phyloP scores from a whole-genome alignment of 192 early-diverging fungal species.

The Chytriomyces sp. region DNA sequence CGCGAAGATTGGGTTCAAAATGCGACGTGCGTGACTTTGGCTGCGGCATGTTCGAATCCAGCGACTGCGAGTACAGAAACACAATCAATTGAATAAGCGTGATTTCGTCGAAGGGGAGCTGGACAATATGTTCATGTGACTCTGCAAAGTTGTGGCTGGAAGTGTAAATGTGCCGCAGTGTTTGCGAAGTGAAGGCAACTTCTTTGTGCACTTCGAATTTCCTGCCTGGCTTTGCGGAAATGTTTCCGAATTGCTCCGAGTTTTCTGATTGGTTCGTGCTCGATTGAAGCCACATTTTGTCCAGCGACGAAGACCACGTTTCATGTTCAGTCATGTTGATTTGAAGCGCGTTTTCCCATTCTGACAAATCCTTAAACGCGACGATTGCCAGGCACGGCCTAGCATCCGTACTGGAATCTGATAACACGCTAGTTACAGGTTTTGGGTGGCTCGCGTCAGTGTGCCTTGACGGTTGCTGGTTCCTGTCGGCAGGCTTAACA shows the following conservation, averaged over 20 bases:
- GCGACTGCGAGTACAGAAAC: conserved; percentile 1
- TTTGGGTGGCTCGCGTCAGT: too few relatives aligned
- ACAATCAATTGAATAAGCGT: not conserved
- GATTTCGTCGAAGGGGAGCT: conserved; percentile 8
- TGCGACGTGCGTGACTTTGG: not conserved
- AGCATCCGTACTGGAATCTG: too few relatives aligned
- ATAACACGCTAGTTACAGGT: too few relatives aligned
- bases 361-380: not conserved
- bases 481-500: not conserved
- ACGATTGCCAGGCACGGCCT: too few relatives aligned
- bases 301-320: conserved; percentile 1
- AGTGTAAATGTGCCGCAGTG: conserved; percentile 1
- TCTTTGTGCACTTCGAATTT: conserved; percentile 4
- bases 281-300: not conserved
- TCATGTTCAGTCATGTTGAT: not conserved
- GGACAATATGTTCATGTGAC: not conserved
- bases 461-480: not conserved
- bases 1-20: not conserved
- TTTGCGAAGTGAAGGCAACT: not conserved
- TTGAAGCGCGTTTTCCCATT: not conserved
- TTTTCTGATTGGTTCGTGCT: too few relatives aligned
- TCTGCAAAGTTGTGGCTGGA: not conserved
- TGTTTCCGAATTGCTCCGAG: not conserved
- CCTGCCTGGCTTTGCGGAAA: not conserved
- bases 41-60: not conserved